Evolutionary conservation across 352 stramenopile species (phyloP).

Genomic region (Aphanomyces astaci): DNA sequence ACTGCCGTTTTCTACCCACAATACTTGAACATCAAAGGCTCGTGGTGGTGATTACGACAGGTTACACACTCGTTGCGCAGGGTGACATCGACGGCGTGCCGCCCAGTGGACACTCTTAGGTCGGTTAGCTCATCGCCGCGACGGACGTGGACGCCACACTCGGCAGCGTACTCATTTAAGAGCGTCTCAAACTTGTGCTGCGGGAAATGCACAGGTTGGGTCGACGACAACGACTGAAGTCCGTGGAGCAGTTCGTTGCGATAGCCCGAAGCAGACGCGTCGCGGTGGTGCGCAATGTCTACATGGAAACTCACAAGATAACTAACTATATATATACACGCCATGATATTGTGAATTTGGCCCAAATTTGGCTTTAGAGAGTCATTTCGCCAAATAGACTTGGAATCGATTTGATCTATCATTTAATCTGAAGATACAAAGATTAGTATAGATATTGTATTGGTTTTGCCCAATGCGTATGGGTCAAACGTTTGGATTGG

Average conservation of each 20-base stretch:
- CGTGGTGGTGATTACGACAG: no score
- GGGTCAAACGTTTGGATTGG: no score
- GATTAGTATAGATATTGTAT: no score
- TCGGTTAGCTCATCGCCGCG: constrained; percentile 50
- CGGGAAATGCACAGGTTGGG: constrained; percentile 78
- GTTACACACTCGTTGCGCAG: constrained; percentile 42
- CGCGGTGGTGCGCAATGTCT: not conserved
- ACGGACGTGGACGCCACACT: constrained; percentile 41
- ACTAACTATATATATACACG: no score
- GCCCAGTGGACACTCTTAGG: constrained; percentile 24
- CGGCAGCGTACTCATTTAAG: constrained; percentile 43
- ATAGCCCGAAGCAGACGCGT: constrained; percentile 3
- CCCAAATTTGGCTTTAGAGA: no score
- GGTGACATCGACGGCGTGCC: constrained; percentile 28
- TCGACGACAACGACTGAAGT: constrained; percentile 42
- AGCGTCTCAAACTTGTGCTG: constrained; percentile 76
- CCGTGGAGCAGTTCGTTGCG: constrained; percentile 17
- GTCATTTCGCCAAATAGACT: no score
- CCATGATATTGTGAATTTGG: no score
- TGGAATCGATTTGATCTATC: no score
- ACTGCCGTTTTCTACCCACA: constrained; percentile 37
- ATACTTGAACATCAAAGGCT: not conserved
- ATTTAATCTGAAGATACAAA: no score
- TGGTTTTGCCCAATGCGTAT: no score
- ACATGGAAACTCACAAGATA: not conserved